A percentile compares a stretch with the other conserved stretches of the same genome.
phyloP scores from a whole-genome alignment of 2,329 filamentous ascomycete species.

The Tolypocladium ophioglossoides region DNA sequence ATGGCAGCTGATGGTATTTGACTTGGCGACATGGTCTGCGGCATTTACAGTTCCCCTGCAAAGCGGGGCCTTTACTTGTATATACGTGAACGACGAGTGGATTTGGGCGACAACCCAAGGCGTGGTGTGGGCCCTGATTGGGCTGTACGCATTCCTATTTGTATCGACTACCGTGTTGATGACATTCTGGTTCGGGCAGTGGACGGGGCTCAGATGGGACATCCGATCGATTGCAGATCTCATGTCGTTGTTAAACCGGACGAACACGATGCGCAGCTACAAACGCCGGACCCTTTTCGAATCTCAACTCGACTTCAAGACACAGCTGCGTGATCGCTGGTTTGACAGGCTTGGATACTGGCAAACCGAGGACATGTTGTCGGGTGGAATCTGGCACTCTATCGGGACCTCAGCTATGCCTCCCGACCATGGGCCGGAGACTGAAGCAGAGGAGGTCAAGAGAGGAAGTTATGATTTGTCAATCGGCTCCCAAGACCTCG shows the following conservation, averaged over 20 bases:
- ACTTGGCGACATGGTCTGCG: conserved; percentile 63
- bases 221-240: conserved; percentile 72
- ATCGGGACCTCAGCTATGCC: conserved; percentile 45
- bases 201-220: conserved; percentile 79
- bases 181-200: conserved; percentile 51
- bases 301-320: conserved; percentile 39
- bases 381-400: conserved; percentile 64
- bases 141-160: conserved; percentile 59
- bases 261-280: conserved; percentile 68
- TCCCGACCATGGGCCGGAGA: conserved; percentile 11
- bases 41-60: conserved; percentile 75
- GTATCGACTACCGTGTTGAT: conserved; percentile 42
- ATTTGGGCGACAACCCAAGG: conserved; percentile 70
- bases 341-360: conserved; percentile 78
- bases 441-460: conserved; percentile 14
- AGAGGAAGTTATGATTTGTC: conserved; percentile 19
- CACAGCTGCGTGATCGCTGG: conserved; percentile 43
- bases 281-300: conserved; percentile 50
- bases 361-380: conserved; percentile 53
- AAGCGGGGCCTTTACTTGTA: conserved; percentile 62
- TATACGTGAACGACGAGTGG: conserved; percentile 51
- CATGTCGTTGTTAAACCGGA: conserved; percentile 65
- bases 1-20: conserved; percentile 53
- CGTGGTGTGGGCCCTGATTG: conserved; percentile 68
- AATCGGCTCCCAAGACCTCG: conserved; percentile 17